These are phyloP conservation scores for Pachyrhizus erosus DNA, from an alignment of 306 rosid genomes.

Conservation along the genomic window DNA sequence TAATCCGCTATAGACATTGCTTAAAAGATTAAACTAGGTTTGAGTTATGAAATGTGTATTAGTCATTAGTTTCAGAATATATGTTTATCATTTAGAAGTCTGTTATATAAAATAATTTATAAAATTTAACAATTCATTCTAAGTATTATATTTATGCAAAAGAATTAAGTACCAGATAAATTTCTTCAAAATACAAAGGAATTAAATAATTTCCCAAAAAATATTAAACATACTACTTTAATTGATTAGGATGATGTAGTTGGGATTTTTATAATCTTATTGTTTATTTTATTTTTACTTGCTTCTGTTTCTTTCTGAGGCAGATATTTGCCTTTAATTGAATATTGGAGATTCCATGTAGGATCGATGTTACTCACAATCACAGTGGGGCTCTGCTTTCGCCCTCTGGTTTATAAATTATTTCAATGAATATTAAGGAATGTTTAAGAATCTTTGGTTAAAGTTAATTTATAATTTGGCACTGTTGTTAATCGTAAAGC, in stretches of 20 bases:
- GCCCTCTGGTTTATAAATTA: neutral
- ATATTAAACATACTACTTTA: no score
- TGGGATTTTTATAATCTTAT: neutral
- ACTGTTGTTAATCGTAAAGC: conserved; percentile 28
- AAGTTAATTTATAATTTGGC: conserved; percentile 15
- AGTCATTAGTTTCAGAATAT: no score
- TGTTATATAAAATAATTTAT: no score
- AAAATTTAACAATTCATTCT: no score
- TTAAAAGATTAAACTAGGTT: neutral
- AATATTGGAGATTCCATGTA: conserved; percentile 37
- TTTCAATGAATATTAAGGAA: conserved; percentile 5
- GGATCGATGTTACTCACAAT: conserved; percentile 3
- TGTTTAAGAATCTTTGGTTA: conserved; percentile 26
- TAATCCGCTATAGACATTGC: neutral
- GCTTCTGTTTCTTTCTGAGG: neutral
- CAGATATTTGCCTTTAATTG: conserved; percentile 5
- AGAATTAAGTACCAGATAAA: no score
- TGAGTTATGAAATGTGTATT: no score
- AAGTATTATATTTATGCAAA: no score
- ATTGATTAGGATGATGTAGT: neutral
- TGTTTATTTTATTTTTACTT: neutral
- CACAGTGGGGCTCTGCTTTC: conserved; percentile 24
- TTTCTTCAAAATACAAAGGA: no score
- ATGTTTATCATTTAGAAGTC: no score
- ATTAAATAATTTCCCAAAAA: no score